Evolutionary conservation across 1,139 yeast genomes (phyloP).

Genomic region (Blastobotrys serpentis): DNA sequence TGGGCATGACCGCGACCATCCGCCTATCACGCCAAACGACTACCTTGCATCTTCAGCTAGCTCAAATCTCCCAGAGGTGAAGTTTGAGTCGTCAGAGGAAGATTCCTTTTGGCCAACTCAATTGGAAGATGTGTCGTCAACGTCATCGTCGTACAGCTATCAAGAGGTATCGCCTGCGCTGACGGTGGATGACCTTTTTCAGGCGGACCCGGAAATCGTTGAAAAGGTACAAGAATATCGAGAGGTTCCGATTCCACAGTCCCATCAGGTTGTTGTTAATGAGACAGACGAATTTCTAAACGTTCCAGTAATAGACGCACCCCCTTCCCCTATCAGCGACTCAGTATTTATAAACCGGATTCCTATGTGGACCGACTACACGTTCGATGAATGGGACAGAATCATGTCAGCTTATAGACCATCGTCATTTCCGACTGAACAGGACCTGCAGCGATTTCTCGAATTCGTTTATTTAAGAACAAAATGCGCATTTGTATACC

Average conservation of each 20-base stretch:
- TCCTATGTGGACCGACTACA: constrained; percentile 23
- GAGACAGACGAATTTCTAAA: constrained; percentile 5
- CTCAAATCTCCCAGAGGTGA: not conserved
- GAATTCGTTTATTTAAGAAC: constrained; percentile 21
- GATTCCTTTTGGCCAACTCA: not conserved
- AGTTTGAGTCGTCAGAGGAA: constrained; percentile 2
- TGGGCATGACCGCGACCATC: no score
- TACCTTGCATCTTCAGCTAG: not conserved
- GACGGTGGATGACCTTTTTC: constrained; percentile 2
- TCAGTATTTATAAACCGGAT: constrained; percentile 17
- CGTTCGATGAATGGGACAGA: constrained; percentile 22
- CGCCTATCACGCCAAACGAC: not conserved
- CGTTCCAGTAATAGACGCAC: constrained; percentile 10
- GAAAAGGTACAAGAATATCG: constrained; percentile 6
- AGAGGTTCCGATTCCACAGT: constrained; percentile 7
- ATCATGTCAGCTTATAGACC: constrained; percentile 26
- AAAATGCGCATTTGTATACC: constrained; percentile 23
- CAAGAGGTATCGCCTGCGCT: not conserved
- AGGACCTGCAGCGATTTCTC: constrained; percentile 22
- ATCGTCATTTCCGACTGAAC: constrained; percentile 20
- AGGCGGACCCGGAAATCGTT: not conserved
- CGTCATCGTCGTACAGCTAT: constrained; percentile 1
- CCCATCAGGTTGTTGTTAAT: constrained; percentile 1
- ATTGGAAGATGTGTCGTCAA: not conserved
- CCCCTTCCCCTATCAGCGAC: constrained; percentile 19